phyloP scores from a whole-genome alignment of 1,284 basidiomycete species.

The Golubevia sp. region DNA sequence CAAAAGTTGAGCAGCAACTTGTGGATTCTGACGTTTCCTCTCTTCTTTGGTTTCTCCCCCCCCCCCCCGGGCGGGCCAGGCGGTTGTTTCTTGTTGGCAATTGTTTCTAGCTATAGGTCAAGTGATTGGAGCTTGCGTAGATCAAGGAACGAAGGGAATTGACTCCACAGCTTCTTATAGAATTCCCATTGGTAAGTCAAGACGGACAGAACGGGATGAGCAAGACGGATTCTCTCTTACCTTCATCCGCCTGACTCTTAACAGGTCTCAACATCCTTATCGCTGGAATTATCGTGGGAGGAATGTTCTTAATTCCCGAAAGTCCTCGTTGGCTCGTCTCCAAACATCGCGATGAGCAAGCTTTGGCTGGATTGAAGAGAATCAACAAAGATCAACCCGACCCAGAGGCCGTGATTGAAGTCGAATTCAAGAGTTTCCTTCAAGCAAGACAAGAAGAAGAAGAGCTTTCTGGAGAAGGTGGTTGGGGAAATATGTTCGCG shows the following conservation, averaged over 20 bases:
- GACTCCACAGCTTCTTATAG: slow-evolving; percentile 32
- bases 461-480: slow-evolving; percentile 51
- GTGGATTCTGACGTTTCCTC: no score
- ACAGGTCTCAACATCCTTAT: slow-evolving; percentile 64
- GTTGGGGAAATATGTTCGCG: slow-evolving; percentile 62
- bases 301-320: slow-evolving; percentile 62
- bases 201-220: no score
- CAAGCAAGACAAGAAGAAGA: slow-evolving; percentile 63
- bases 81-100: slow-evolving; percentile 63
- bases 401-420: slow-evolving; percentile 56
- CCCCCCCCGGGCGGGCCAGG: no score
- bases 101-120: slow-evolving; percentile 64
- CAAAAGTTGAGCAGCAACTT: no score
- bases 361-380: slow-evolving; percentile 56
- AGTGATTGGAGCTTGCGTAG: slow-evolving; percentile 64
- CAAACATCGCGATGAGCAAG: slow-evolving; percentile 62
- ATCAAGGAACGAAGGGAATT: slow-evolving; percentile 53
- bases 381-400: slow-evolving; percentile 63
- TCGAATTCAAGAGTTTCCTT: slow-evolving; percentile 58
- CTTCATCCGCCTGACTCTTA: no score
- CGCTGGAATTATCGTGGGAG: slow-evolving; percentile 53
- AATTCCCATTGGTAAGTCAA: slow-evolving; percentile 64
- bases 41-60: no score
- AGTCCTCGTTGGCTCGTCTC: slow-evolving; percentile 63
- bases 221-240: no score